phyloP scores from a whole-genome alignment of 495 filamentous ascomycete genomes.

The Rhypophila decipiens region DNA sequence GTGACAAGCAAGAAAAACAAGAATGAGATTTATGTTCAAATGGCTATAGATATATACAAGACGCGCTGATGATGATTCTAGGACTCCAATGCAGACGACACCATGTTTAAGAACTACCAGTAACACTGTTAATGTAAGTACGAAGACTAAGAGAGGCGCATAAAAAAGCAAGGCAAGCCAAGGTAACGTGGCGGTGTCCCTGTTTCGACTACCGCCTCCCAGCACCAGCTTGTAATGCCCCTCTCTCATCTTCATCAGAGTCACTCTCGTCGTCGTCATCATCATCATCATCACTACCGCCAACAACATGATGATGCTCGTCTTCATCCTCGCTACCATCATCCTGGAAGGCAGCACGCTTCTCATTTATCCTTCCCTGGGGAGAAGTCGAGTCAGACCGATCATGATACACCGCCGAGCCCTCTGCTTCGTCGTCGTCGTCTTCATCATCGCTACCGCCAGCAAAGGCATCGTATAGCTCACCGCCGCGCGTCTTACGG shows the following conservation, averaged over 20 bases:
- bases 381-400: constrained; percentile 14
- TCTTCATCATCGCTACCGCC: constrained; percentile 60
- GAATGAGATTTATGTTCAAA: too few relatives aligned
- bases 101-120: too few relatives aligned
- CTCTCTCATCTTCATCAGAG: neutral
- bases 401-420: neutral
- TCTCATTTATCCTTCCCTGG: constrained; percentile 16
- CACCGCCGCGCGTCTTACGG: constrained; percentile 58
- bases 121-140: too few relatives aligned
- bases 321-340: constrained; percentile 41
- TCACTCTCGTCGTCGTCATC: constrained; percentile 16
- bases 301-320: constrained; percentile 25
- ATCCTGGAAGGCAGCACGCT: constrained; percentile 2
- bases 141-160: neutral
- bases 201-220: neutral
- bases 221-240: neutral
- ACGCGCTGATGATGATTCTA: too few relatives aligned
- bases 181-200: too few relatives aligned
- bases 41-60: too few relatives aligned
- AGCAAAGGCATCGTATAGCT: constrained; percentile 93
- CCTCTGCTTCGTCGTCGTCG: constrained; percentile 13
- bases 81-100: too few relatives aligned
- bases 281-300: constrained; percentile 20
- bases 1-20: too few relatives aligned
- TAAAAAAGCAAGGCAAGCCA: too few relatives aligned